Evolutionary conservation across 2,329 filamentous ascomycete genomes (phyloP), one percentile per base, ranked within the genome.

Genomic region (Pezicula carpinea): DNA sequence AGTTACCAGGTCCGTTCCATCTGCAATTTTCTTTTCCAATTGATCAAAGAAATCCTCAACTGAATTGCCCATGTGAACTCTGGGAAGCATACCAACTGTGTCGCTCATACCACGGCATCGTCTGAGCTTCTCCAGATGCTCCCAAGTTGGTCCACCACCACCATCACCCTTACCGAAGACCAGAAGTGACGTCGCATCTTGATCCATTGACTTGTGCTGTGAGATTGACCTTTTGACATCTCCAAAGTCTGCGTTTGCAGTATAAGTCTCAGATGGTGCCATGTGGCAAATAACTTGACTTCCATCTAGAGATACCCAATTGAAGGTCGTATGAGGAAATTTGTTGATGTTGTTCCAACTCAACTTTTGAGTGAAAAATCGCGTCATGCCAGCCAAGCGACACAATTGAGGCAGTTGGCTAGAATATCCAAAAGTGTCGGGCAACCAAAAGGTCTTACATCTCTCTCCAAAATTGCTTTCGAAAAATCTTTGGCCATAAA

Each of bases 281-380:
- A 99, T 99, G 63, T 99, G 93, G 66, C 92, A 97, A 52, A 99
- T 82, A 55, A 99, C 93, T 63, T 97, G 93, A 61, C 88, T 95
- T 48, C 93, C 92, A 65, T 99, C 93, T 13, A 96, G 80, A 11
- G 90, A 82, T 26, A 99, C 91, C 93, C 93, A 99, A 68, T 96
- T 96, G 76, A 99, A 99, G 0, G 93, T 97, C 5, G 93, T 97
- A 64, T 97, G 93, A 0, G 93, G 93, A 70, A 97, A 99, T 63
- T 87, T 95, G 71, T 97, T 97, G 77, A 97, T 97, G 66, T 97
- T 97, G 73, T 97, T 97, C 93, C 93, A 99, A 73, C 92, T 97
- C 50, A 99, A 75, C 72, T 99, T 99, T 68, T 99, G 93, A 0
- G 93, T 99, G 61, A 99, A 86, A 74, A 99, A 99, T 29, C 92